A percentile compares a stretch with the other conserved stretches of the same genome.
These are phyloP conservation scores for Triticum urartu DNA, from an alignment of 176 grass and related monocot genomes.

Conservation along the genomic window DNA sequence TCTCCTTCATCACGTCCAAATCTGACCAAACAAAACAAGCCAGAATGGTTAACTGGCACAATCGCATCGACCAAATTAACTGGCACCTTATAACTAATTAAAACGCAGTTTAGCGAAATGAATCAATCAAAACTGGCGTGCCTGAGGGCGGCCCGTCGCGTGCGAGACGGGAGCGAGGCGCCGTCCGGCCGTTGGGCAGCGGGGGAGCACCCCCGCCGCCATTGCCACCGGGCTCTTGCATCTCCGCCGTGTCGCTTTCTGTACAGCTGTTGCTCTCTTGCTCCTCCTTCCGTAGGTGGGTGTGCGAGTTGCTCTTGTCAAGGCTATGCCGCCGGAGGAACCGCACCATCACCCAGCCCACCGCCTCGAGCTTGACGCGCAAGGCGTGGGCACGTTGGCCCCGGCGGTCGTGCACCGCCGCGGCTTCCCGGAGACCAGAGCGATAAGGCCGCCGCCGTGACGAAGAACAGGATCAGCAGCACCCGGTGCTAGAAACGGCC, in stretches of 20 bases:
- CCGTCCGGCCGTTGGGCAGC: constrained; percentile 37
- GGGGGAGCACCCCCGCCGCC: constrained; percentile 26
- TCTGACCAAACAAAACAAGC: constrained; percentile 33
- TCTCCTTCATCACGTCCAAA: constrained; percentile 76
- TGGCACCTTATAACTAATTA: neutral
- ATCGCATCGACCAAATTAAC: neutral
- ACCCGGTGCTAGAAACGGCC: too few species aligned
- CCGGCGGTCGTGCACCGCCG: constrained; percentile 35
- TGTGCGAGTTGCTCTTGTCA: constrained; percentile 41
- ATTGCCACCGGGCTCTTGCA: constrained; percentile 41
- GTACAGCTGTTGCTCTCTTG: constrained; percentile 1
- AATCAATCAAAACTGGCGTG: too few species aligned
- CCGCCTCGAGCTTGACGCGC: constrained; percentile 43
- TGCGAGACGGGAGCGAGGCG: constrained; percentile 41
- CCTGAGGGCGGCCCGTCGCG: constrained; percentile 55
- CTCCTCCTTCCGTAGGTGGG: constrained; percentile 5
- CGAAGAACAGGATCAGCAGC: neutral
- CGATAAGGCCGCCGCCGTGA: neutral
- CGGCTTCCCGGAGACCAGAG: neutral
- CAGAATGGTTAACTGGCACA: neutral
- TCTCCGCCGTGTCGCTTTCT: constrained; percentile 34
- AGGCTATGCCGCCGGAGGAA: constrained; percentile 69
- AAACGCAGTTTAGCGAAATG: too few species aligned
- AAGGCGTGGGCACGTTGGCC: constrained; percentile 27
- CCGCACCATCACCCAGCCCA: constrained; percentile 77